phyloP scores from a whole-genome alignment of 2,329 filamentous ascomycete species.

The Ophiostoma perfectum region DNA sequence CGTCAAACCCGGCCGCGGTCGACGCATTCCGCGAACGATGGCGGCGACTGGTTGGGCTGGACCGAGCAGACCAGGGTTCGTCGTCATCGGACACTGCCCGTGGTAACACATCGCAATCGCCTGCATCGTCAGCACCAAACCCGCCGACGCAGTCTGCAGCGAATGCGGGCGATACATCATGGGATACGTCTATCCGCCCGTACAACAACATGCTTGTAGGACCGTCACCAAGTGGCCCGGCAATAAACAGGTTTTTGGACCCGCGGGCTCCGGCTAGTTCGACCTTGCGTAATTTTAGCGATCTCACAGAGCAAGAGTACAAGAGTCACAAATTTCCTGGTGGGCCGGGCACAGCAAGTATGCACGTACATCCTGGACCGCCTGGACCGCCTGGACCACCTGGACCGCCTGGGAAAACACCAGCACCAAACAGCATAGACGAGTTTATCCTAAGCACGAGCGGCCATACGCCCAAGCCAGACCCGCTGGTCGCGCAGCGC shows the following conservation, averaged over 20 bases:
- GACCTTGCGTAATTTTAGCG: constrained; percentile 13
- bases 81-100: no score
- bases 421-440: constrained; percentile 19
- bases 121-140: background rate
- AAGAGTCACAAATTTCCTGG: constrained; percentile 10
- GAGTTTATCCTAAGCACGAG: constrained; percentile 13
- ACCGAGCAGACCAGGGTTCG: background rate
- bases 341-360: background rate
- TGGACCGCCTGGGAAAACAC: background rate
- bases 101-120: background rate
- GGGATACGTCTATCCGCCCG: constrained; percentile 6
- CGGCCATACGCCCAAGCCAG: background rate
- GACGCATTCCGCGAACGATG: constrained; percentile 33
- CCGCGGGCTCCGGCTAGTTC: background rate
- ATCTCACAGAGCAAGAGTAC: constrained; percentile 18
- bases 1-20: constrained; percentile 27
- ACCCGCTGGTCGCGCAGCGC: background rate
- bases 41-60: constrained; percentile 31
- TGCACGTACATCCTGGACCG: background rate
- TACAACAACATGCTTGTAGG: background rate
- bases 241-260: background rate
- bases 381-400: background rate
- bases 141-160: background rate
- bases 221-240: background rate
- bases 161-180: constrained; percentile 2